Conservation (phyloP, 2,329 filamentous ascomycete species). For the Cladosporium oxysporum region DNA sequence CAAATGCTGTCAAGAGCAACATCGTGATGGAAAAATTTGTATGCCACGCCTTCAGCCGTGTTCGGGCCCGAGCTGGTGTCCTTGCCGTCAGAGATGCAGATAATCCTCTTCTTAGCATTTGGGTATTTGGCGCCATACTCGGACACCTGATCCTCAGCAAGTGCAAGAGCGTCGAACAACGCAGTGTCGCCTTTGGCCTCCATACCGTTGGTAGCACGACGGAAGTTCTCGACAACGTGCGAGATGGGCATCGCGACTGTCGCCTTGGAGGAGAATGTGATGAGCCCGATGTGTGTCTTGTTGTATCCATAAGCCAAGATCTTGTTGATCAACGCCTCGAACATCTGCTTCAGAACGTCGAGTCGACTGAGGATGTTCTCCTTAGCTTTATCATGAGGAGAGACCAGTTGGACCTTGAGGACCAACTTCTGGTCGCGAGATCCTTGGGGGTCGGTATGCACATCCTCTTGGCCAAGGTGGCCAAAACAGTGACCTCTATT, state of each 20-base stretch:
- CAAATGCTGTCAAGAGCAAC: conserved; percentile 41
- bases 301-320: conserved; percentile 40
- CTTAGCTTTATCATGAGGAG: neutral
- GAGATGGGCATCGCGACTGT: conserved; percentile 34
- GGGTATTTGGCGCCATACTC: conserved; percentile 37
- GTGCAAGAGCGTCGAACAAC: conserved; percentile 40
- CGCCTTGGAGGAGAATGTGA: conserved; percentile 37
- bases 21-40: conserved; percentile 27
- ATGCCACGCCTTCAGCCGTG: conserved; percentile 29
- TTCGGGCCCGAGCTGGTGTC: conserved; percentile 37
- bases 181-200: conserved; percentile 37
- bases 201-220: conserved; percentile 37
- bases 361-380: conserved; percentile 29
- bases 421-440: neutral
- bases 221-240: conserved; percentile 42
- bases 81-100: conserved; percentile 41
- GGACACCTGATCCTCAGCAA: conserved; percentile 38
- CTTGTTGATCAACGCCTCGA: conserved; percentile 41
- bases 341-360: conserved; percentile 43
- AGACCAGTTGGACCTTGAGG: neutral
- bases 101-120: conserved; percentile 40
- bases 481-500: conserved; percentile 21
- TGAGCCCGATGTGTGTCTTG: conserved; percentile 40
- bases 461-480: neutral
- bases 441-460: neutral